phyloP scores from a whole-genome alignment of 2,329 filamentous ascomycete genomes.

The Hypoxylon sp. region DNA sequence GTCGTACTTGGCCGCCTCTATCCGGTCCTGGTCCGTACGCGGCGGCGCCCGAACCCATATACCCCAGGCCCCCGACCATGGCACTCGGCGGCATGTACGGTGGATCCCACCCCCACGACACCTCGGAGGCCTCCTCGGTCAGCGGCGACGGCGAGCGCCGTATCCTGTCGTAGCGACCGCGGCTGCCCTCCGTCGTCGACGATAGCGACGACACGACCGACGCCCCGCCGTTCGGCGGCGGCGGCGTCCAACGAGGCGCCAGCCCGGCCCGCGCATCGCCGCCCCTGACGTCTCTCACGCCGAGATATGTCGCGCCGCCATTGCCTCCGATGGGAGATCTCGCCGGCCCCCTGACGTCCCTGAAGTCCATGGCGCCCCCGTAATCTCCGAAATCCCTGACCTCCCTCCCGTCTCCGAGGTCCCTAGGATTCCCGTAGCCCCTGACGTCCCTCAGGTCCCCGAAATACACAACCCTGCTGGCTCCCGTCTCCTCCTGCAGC shows the following conservation, averaged over 20 bases:
- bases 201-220: constrained; percentile 26
- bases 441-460: too few species aligned
- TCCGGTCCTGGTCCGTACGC: neutral
- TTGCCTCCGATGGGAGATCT: neutral
- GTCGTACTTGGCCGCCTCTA: neutral
- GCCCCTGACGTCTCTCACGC: neutral
- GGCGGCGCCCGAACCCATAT: neutral
- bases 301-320: neutral
- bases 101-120: constrained; percentile 7
- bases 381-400: neutral
- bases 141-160: constrained; percentile 15
- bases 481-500: neutral
- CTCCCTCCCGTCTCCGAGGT: neutral
- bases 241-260: neutral
- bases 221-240: neutral
- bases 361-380: neutral
- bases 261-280: neutral
- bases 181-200: constrained; percentile 6
- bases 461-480: too few species aligned
- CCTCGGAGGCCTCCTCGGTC: constrained; percentile 13
- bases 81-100: neutral
- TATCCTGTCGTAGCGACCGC: constrained; percentile 21
- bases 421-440: too few species aligned
- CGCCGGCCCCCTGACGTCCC: neutral
- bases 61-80: neutral